Percentiles rank a stretch among this genome's conserved stretches.
These are phyloP conservation scores for Calonectria ilicicola DNA, from an alignment of 2,329 filamentous ascomycete genomes.

Conservation along the genomic window DNA sequence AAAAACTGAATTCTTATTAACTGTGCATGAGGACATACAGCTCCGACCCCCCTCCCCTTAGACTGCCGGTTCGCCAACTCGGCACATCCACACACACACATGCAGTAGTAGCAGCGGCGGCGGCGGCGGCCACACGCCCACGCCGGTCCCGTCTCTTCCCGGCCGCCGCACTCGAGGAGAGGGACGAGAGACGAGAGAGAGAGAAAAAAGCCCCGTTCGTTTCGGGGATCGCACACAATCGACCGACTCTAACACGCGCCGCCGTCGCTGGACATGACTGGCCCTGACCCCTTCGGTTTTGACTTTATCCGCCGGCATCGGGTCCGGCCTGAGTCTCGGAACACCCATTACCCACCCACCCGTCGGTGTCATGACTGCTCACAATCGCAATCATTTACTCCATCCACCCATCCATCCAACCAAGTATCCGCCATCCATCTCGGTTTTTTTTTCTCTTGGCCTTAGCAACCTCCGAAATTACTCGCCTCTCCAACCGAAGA, in stretches of 20 bases:
- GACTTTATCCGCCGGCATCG: conserved; percentile 5
- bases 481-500: background rate
- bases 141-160: background rate
- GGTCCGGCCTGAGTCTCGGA: background rate
- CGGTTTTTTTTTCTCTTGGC: too few relatives aligned
- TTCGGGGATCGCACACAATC: background rate
- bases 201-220: too few relatives aligned
- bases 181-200: too few relatives aligned
- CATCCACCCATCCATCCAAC: background rate
- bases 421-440: background rate
- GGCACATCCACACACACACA: background rate
- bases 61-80: conserved; percentile 10
- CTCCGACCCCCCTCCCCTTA: background rate
- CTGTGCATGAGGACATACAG: background rate
- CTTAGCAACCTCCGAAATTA: background rate
- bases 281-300: background rate
- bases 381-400: background rate
- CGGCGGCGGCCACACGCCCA: background rate
- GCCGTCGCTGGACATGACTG: background rate
- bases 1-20: background rate
- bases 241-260: background rate
- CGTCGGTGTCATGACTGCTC: background rate
- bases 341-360: background rate
- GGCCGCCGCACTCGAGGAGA: background rate
- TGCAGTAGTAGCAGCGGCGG: too few relatives aligned